phyloP scores from a whole-genome alignment of 345 rosid species.

The Citrus sp. region DNA sequence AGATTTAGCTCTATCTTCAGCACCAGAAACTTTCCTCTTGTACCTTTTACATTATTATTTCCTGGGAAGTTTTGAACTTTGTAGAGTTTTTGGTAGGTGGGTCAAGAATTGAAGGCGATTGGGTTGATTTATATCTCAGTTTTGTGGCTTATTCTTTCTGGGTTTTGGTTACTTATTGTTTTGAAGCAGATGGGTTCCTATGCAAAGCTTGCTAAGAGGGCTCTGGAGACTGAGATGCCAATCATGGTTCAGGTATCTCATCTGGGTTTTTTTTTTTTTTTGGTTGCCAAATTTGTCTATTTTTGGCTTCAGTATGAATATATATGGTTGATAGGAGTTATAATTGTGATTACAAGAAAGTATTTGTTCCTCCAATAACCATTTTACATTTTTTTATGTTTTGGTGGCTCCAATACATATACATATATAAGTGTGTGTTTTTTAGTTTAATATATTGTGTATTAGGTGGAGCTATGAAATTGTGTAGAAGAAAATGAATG shows the following conservation, averaged over 20 bases:
- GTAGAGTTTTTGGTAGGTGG: background rate
- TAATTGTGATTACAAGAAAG: background rate
- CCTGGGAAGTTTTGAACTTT: background rate
- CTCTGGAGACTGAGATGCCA: constrained; percentile 76
- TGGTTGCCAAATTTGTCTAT: background rate
- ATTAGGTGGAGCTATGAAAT: constrained; percentile 8
- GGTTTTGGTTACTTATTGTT: constrained; percentile 11
- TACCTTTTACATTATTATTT: background rate
- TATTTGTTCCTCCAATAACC: background rate
- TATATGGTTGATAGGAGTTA: background rate
- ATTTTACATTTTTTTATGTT: background rate
- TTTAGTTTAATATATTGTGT: background rate
- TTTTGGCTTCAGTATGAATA: background rate
- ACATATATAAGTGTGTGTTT: background rate
- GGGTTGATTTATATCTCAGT: background rate
- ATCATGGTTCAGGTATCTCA: constrained; percentile 75
- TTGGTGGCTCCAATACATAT: background rate
- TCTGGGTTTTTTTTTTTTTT: constrained; percentile 10
- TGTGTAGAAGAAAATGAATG: background rate
- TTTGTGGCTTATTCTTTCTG: background rate
- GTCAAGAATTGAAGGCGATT: background rate
- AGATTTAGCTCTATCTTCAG: background rate
- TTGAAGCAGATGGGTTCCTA: constrained; percentile 66
- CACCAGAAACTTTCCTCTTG: background rate
- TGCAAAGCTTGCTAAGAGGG: constrained; percentile 78